Evolutionary conservation across 306 rosid species (phyloP).

Genomic region (Corylus avellana): DNA sequence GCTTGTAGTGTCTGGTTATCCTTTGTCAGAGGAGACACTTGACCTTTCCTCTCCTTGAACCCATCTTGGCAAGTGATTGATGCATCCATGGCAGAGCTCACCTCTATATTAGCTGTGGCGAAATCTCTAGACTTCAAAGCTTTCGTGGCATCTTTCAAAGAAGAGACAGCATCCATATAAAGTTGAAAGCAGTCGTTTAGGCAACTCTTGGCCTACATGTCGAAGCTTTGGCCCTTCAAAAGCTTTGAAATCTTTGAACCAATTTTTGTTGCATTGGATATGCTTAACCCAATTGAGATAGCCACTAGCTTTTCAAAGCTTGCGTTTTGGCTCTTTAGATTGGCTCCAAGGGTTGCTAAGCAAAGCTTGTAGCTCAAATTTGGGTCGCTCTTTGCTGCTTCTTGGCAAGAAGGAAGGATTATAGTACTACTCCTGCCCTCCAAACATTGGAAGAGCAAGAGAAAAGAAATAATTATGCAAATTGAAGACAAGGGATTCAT

Average conservation of each 20-base stretch:
- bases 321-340: slow-evolving; percentile 18
- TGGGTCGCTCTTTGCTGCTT: slow-evolving; percentile 56
- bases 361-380: slow-evolving; percentile 53
- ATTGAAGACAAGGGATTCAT: slow-evolving; percentile 5
- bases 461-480: slow-evolving; percentile 3
- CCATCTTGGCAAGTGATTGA: slow-evolving; percentile 66
- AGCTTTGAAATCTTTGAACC: slow-evolving; percentile 36
- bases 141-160: slow-evolving; percentile 6
- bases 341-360: slow-evolving; percentile 39
- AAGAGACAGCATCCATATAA: slow-evolving; percentile 31
- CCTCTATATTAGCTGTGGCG: slow-evolving; percentile 15
- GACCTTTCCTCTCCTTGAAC: slow-evolving; percentile 50
- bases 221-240: slow-evolving; percentile 25
- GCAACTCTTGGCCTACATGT: slow-evolving; percentile 32
- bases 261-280: slow-evolving; percentile 48
- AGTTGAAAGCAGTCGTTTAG: slow-evolving; percentile 43
- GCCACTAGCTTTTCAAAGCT: slow-evolving; percentile 38
- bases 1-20: no score
- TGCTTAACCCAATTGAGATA: slow-evolving; percentile 38
- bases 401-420: slow-evolving; percentile 43
- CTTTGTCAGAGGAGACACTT: slow-evolving; percentile 48
- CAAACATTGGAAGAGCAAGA: slow-evolving; percentile 20
- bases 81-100: slow-evolving; percentile 53
- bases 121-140: slow-evolving; percentile 29
- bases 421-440: slow-evolving; percentile 19